Conservation (phyloP, 2,329 filamentous ascomycete genomes). For the Tetracladium maxilliforme region DNA sequence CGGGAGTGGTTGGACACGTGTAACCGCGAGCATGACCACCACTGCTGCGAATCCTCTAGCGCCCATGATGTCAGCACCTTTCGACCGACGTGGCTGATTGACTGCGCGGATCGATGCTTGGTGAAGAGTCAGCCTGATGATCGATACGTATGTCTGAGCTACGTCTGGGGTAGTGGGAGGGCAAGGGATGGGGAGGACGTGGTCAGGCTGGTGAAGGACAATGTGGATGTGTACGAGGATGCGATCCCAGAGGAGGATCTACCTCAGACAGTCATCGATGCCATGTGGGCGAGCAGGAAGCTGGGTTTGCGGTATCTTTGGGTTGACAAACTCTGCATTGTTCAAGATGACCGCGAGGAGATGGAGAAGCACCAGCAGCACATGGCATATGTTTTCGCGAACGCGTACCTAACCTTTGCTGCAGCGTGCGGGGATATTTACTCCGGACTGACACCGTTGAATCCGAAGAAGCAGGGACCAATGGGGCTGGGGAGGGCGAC, state of each 20-base stretch:
- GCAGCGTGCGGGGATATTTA: constrained; percentile 19
- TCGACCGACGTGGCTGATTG: no score
- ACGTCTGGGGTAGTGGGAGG: no score
- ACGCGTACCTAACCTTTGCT: constrained; percentile 27
- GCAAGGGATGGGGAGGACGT: no score
- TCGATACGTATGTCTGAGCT: no score
- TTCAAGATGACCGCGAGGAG: constrained; percentile 25
- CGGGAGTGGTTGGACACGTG: no score
- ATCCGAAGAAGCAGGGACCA: background rate
- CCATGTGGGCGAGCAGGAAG: constrained; percentile 27
- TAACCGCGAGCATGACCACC: no score
- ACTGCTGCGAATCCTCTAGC: no score
- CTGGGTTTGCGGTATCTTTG: constrained; percentile 26
- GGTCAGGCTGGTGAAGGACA: no score
- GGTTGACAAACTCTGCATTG: constrained; percentile 21
- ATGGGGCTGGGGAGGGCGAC: constrained; percentile 2
- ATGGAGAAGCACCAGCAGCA: constrained; percentile 23
- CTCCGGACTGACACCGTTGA: constrained; percentile 21
- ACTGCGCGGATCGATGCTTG: no score
- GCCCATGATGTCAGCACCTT: no score
- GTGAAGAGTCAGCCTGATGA: no score
- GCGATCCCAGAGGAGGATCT: background rate
- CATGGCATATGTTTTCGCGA: constrained; percentile 29
- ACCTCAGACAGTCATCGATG: constrained; percentile 12
- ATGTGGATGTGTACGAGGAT: constrained; percentile 1